A percentile compares a stretch with the other conserved stretches of the same genome.
Evolutionary conservation across 202 grass and related monocot genomes (phyloP).

Genomic region (Tripidium arundinaceum): DNA sequence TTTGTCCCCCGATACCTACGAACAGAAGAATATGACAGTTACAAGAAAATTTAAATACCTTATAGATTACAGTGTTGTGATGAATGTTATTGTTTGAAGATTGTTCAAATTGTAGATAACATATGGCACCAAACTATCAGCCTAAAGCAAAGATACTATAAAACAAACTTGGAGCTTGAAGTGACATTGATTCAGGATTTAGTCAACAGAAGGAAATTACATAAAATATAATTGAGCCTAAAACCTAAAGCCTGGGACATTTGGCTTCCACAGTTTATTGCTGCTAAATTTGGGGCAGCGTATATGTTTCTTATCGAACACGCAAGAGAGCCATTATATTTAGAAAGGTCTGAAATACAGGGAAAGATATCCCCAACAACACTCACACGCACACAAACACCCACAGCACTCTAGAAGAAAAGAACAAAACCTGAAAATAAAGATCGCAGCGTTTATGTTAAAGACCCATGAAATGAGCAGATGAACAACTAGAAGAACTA

Average conservation of each 20-base stretch:
- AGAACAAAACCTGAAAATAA: background rate
- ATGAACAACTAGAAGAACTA: conserved; percentile 22
- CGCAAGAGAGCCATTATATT: background rate
- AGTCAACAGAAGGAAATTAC: conserved; percentile 4
- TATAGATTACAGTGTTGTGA: background rate
- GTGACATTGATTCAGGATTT: background rate
- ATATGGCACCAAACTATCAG: background rate
- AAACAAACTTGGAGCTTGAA: conserved; percentile 17
- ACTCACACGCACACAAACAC: background rate
- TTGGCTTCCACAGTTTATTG: conserved; percentile 1
- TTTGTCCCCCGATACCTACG: conserved; percentile 91
- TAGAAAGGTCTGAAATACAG: background rate
- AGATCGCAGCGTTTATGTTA: background rate
- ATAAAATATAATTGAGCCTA: conserved; percentile 13
- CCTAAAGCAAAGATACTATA: conserved; percentile 12
- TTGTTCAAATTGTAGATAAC: conserved; percentile 13
- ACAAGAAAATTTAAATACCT: conserved; percentile 1
- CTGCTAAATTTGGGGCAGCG: background rate
- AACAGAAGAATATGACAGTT: conserved; percentile 1
- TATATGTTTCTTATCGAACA: background rate
- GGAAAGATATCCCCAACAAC: background rate
- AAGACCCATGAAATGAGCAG: conserved; percentile 11
- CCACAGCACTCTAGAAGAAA: background rate
- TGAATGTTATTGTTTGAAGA: conserved; percentile 3
- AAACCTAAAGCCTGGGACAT: background rate